A percentile compares a stretch with the other conserved stretches of the same genome.
Evolutionary conservation across 2,329 filamentous ascomycete species (phyloP).

Genomic region (Phialocephala subalpina): DNA sequence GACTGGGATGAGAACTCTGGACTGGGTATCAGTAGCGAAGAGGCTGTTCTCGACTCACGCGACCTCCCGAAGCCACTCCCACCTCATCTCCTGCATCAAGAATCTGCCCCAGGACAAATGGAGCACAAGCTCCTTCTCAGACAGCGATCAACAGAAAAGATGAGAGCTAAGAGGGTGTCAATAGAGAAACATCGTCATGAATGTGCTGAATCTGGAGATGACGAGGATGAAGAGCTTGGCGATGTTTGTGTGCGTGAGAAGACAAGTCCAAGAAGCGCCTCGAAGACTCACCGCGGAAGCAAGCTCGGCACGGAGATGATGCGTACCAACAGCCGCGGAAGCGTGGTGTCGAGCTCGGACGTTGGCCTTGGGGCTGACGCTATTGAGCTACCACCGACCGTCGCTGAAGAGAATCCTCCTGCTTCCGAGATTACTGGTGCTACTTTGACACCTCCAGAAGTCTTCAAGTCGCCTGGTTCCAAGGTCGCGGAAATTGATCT

Average conservation of each 20-base stretch:
- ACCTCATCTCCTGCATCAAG: conserved; percentile 64
- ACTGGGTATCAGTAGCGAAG: conserved; percentile 76
- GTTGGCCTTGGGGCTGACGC: conserved; percentile 33
- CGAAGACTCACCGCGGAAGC: conserved; percentile 74
- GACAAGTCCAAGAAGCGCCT: conserved; percentile 56
- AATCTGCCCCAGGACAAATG: conserved; percentile 71
- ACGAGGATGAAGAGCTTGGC: conserved; percentile 92
- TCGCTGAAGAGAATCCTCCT: conserved; percentile 36
- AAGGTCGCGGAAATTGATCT: conserved; percentile 37
- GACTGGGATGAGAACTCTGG: conserved; percentile 85
- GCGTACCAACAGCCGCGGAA: conserved; percentile 94
- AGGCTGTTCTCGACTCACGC: conserved; percentile 44
- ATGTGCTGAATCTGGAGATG: conserved; percentile 87
- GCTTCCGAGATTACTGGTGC: conserved; percentile 38
- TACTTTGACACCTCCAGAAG: conserved; percentile 40
- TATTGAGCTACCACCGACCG: conserved; percentile 40
- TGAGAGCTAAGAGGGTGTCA: conserved; percentile 77
- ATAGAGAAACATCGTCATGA: conserved; percentile 77
- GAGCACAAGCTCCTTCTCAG: conserved; percentile 55
- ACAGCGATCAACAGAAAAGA: conserved; percentile 75
- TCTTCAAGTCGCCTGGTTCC: conserved; percentile 33
- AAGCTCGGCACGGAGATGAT: conserved; percentile 98
- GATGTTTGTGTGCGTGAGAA: conserved; percentile 50
- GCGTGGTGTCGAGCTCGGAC: conserved; percentile 56
- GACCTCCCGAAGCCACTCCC: conserved; percentile 52